Percentiles rank a stretch among this genome's conserved stretches.
These are phyloP conservation scores for Pisolithus orientalis DNA, from an alignment of 768 basidiomycete species.

Conservation along the genomic window DNA sequence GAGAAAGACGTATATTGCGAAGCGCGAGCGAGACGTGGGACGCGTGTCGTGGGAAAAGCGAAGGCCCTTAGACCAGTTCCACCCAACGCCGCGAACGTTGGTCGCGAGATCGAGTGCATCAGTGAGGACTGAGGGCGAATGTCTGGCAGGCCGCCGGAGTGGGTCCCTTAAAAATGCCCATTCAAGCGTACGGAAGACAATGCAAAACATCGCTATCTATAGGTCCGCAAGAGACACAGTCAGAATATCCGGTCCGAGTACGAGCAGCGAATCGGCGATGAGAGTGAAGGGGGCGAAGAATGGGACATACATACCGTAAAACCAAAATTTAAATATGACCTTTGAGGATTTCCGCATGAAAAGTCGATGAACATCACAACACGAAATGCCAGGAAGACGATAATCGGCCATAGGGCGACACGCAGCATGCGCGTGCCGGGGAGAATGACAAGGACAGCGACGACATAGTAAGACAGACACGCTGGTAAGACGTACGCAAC, in stretches of 20 bases:
- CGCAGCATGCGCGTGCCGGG: slow-evolving; percentile 40
- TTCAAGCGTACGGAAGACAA: slow-evolving; percentile 10
- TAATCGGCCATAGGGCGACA: slow-evolving; percentile 40
- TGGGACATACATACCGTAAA: slow-evolving; percentile 6
- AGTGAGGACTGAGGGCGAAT: neutral
- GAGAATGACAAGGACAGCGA: slow-evolving; percentile 43
- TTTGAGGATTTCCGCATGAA: neutral
- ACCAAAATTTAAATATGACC: slow-evolving; percentile 2
- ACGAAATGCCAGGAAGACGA: slow-evolving; percentile 36
- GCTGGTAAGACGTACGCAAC: slow-evolving; percentile 35
- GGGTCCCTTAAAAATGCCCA: slow-evolving; percentile 12
- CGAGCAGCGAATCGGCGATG: no score
- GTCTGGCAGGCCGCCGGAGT: slow-evolving; percentile 5
- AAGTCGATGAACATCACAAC: slow-evolving; percentile 20
- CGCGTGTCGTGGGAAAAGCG: slow-evolving; percentile 33
- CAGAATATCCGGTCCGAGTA: no score
- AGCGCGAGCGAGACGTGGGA: slow-evolving; percentile 31
- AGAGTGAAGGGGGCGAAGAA: neutral
- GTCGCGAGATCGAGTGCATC: slow-evolving; percentile 46
- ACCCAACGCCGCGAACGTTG: slow-evolving; percentile 55
- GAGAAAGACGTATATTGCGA: slow-evolving; percentile 29
- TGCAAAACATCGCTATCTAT: slow-evolving; percentile 10
- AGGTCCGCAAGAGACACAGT: neutral
- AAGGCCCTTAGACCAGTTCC: slow-evolving; percentile 46
- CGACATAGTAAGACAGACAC: slow-evolving; percentile 38